Evolutionary conservation across 1,139 yeast species (phyloP).

Genomic region (Hyphopichia buzzinii): DNA sequence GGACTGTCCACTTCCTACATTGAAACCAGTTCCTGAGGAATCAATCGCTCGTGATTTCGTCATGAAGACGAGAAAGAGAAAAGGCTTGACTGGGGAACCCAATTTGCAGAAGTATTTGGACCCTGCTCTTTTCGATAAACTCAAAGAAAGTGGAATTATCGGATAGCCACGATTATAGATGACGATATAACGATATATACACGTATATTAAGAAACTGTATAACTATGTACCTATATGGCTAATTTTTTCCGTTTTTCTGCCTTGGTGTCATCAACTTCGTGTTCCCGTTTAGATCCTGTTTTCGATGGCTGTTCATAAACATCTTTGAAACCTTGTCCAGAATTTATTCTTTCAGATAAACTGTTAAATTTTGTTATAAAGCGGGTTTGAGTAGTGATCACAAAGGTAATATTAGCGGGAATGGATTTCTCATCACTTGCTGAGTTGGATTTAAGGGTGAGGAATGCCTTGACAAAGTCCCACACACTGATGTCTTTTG

Average conservation of each 20-base stretch:
- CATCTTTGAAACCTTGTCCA: slow-evolving; percentile 21
- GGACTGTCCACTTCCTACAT: slow-evolving; percentile 58
- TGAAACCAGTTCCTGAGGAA: slow-evolving; percentile 69
- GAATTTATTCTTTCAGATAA: slow-evolving; percentile 23
- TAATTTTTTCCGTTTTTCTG: slow-evolving; percentile 1
- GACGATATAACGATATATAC: background rate
- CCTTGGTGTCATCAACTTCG: slow-evolving; percentile 1
- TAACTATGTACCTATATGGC: slow-evolving; percentile 6
- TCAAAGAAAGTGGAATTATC: slow-evolving; percentile 48
- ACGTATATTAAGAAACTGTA: background rate
- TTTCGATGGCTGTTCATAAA: background rate
- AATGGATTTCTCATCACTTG: slow-evolving; percentile 12
- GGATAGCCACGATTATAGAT: slow-evolving; percentile 11
- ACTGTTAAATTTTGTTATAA: slow-evolving; percentile 30
- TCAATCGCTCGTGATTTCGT: slow-evolving; percentile 87
- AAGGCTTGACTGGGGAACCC: slow-evolving; percentile 83
- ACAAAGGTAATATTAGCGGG: slow-evolving; percentile 24
- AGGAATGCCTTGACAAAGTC: slow-evolving; percentile 34
- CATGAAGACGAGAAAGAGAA: slow-evolving; percentile 81
- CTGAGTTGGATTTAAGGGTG: slow-evolving; percentile 21
- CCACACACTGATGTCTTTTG: slow-evolving; percentile 26
- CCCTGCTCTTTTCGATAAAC: slow-evolving; percentile 49
- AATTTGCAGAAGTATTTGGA: slow-evolving; percentile 70
- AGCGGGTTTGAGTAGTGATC: slow-evolving; percentile 27
- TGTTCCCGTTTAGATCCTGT: slow-evolving; percentile 1